A percentile compares a stretch with the other conserved stretches of the same genome.
Conservation (phyloP, 805 yeast genomes). For the Candida coleopterorum region DNA sequence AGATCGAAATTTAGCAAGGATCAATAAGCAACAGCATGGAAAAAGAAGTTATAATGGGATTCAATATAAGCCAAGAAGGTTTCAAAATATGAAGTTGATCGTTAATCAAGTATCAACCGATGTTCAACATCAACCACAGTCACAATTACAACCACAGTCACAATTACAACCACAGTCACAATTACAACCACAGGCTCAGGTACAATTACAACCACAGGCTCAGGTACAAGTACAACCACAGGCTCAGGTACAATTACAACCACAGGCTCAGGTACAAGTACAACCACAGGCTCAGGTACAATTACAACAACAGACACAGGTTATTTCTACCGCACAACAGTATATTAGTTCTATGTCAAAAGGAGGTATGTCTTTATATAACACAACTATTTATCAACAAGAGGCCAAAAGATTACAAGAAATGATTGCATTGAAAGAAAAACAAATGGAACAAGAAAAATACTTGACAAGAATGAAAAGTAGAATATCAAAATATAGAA, state of each 20-base stretch:
- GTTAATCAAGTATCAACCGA: constrained; percentile 15
- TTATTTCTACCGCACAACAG: too few species aligned
- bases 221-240: too few species aligned
- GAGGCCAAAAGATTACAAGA: constrained; percentile 16
- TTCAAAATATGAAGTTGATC: constrained; percentile 27
- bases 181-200: neutral
- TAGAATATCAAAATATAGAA: constrained; percentile 25
- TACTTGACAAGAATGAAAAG: constrained; percentile 13
- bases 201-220: too few species aligned
- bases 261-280: too few species aligned
- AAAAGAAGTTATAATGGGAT: neutral
- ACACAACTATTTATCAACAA: constrained; percentile 22
- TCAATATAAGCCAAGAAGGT: neutral
- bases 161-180: neutral
- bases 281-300: too few species aligned
- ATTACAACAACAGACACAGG: too few species aligned
- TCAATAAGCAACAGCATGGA: constrained; percentile 1
- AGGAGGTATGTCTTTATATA: constrained; percentile 37
- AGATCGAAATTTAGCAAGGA: constrained; percentile 4
- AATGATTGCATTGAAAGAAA: constrained; percentile 6
- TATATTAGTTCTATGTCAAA: constrained; percentile 25
- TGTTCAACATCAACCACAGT: neutral
- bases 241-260: too few species aligned
- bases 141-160: neutral
- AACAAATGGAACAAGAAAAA: constrained; percentile 15